Evolutionary conservation across 148 eudicot species (phyloP).

Genomic region (Cornus florida): DNA sequence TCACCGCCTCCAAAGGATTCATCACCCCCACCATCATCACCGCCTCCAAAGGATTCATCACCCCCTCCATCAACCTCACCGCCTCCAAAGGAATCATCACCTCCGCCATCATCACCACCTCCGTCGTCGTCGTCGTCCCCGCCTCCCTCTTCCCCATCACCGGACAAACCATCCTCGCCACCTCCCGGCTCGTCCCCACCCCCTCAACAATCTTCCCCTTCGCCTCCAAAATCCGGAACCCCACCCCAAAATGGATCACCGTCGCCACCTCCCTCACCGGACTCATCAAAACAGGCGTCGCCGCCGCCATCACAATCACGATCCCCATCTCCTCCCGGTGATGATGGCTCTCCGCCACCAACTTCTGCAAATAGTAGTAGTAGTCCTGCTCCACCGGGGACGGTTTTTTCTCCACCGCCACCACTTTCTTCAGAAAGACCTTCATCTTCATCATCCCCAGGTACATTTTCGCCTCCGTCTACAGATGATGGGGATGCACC

Average conservation of each 20-base stretch:
- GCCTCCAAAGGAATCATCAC: neutral
- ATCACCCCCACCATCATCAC: conserved; percentile 5
- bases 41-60: neutral
- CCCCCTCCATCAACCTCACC: neutral
- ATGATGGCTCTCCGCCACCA: neutral
- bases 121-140: conserved; percentile 10
- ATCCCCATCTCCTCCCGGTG: neutral
- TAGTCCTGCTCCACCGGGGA: neutral
- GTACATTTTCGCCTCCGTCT: neutral
- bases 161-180: neutral
- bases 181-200: neutral
- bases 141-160: conserved; percentile 12
- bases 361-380: neutral
- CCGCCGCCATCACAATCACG: neutral
- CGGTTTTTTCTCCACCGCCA: neutral
- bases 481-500: neutral
- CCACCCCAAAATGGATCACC: conserved; percentile 18
- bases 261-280: neutral
- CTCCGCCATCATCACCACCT: conserved; percentile 3
- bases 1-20: neutral
- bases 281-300: neutral
- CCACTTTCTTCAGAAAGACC: neutral
- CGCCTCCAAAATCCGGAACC: neutral
- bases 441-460: neutral
- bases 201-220: too few relatives aligned